Evolutionary conservation across 805 yeast genomes (phyloP).

Genomic region (Ogataea minuta): DNA sequence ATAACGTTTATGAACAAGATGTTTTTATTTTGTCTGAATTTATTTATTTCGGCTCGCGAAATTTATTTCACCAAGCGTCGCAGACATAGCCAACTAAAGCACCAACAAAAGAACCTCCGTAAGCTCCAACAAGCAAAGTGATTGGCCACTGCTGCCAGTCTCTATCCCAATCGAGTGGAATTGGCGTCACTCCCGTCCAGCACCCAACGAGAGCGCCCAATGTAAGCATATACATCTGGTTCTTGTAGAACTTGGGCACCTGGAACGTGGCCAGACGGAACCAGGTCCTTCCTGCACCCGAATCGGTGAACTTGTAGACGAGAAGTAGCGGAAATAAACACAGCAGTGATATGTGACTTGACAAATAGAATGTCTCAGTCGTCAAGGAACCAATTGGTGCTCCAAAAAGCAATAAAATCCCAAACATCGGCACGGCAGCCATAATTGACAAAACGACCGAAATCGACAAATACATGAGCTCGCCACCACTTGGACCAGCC

Average conservation of each 20-base stretch:
- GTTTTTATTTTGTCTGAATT: neutral
- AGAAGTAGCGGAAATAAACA: constrained; percentile 64
- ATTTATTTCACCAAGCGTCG: constrained; percentile 1
- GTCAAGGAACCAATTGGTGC: constrained; percentile 65
- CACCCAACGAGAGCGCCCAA: constrained; percentile 59
- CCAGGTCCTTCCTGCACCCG: constrained; percentile 27
- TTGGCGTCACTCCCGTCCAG: constrained; percentile 92
- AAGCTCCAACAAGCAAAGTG: constrained; percentile 77
- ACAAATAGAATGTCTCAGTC: constrained; percentile 55
- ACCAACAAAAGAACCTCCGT: constrained; percentile 70
- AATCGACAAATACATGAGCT: constrained; percentile 29
- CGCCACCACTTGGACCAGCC: constrained; percentile 17
- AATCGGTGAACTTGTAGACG: constrained; percentile 43
- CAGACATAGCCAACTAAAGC: constrained; percentile 21
- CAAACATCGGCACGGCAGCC: constrained; percentile 39
- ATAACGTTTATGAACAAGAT: constrained; percentile 1
- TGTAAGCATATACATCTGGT: constrained; percentile 38
- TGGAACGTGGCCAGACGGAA: constrained; percentile 31
- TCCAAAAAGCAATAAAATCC: constrained; percentile 62
- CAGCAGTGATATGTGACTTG: constrained; percentile 61
- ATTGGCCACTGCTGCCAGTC: constrained; percentile 97
- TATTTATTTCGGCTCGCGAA: constrained; percentile 1
- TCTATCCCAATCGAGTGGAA: constrained; percentile 97
- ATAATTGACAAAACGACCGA: constrained; percentile 34
- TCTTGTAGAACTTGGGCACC: constrained; percentile 27